Evolutionary conservation across 129 eudicot species (phyloP).

Genomic region (Flaveria trinervia): DNA sequence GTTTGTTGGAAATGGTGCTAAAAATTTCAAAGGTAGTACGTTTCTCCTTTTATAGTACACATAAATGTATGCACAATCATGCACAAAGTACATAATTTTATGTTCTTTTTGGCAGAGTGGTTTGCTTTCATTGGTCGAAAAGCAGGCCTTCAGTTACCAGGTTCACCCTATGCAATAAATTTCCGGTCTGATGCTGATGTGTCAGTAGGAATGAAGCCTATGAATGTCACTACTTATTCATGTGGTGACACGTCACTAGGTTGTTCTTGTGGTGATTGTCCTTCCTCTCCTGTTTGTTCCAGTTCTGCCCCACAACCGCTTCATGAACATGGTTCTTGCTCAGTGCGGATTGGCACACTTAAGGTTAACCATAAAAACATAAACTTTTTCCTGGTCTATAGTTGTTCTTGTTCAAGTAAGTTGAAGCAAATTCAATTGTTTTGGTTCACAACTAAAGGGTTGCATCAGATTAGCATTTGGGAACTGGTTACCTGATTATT

Average conservation of each 20-base stretch:
- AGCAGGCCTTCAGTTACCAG: slow-evolving; percentile 63
- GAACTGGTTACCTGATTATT: not conserved
- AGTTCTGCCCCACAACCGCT: slow-evolving; percentile 57
- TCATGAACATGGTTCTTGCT: slow-evolving; percentile 62
- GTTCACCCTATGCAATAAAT: slow-evolving; percentile 92
- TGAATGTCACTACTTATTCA: slow-evolving; percentile 86
- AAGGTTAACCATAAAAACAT: slow-evolving; percentile 39
- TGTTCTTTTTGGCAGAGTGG: slow-evolving; percentile 68
- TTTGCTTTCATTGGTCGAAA: slow-evolving; percentile 80
- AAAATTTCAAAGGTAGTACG: slow-evolving; percentile 66
- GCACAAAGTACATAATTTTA: not conserved
- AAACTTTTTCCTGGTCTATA: slow-evolving; percentile 9
- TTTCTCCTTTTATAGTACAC: slow-evolving; percentile 4
- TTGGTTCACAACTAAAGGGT: not conserved
- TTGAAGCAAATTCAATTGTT: slow-evolving; percentile 5
- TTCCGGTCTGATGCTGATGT: slow-evolving; percentile 65
- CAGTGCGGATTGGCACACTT: slow-evolving; percentile 76
- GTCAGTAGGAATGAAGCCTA: slow-evolving; percentile 80
- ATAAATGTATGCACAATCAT: slow-evolving; percentile 3
- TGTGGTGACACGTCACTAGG: slow-evolving; percentile 95
- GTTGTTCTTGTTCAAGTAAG: slow-evolving; percentile 12
- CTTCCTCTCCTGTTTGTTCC: slow-evolving; percentile 70
- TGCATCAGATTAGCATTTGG: not conserved
- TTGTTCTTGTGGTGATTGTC: slow-evolving; percentile 99
- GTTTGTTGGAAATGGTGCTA: slow-evolving; percentile 90